Conservation (phyloP, 2,329 filamentous ascomycete genomes). For the Fusarium sp. region DNA sequence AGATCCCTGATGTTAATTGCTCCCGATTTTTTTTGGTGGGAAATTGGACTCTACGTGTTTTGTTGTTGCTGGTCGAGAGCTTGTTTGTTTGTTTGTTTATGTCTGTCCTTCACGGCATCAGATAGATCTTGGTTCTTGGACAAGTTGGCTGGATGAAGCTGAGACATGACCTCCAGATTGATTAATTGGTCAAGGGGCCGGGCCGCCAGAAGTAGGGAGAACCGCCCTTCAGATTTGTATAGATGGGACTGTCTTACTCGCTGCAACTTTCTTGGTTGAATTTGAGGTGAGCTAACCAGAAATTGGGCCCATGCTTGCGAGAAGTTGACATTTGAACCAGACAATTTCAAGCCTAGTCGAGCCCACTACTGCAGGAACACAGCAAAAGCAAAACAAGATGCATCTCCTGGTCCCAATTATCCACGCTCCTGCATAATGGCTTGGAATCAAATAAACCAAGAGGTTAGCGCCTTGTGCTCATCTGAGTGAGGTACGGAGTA, state of each 20-base stretch:
- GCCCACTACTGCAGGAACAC: slow-evolving; percentile 44
- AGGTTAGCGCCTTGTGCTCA: slow-evolving; percentile 29
- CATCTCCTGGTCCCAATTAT: slow-evolving; percentile 25
- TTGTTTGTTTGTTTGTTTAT: background rate
- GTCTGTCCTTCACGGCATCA: background rate
- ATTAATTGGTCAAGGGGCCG: background rate
- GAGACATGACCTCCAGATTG: slow-evolving; percentile 13
- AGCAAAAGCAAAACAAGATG: slow-evolving; percentile 25
- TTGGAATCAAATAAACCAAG: slow-evolving; percentile 12
- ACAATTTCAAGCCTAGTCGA: slow-evolving; percentile 32
- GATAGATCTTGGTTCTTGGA: slow-evolving; percentile 20
- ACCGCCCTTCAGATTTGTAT: background rate
- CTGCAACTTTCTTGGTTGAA: background rate
- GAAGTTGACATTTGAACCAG: slow-evolving; percentile 11
- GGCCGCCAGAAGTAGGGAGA: background rate
- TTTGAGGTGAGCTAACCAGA: slow-evolving; percentile 4
- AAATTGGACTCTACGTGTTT: slow-evolving; percentile 8
- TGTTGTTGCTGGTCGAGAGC: background rate
- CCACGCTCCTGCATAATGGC: slow-evolving; percentile 22
- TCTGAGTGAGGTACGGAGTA: slow-evolving; percentile 10
- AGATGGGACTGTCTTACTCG: slow-evolving; percentile 11
- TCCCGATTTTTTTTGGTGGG: slow-evolving; percentile 4
- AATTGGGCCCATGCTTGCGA: slow-evolving; percentile 7
- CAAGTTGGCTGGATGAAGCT: slow-evolving; percentile 26
- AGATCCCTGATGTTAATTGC: slow-evolving; percentile 1